Conservation (phyloP, 2,329 filamentous ascomycete species). For the Stachybotrys elegans region DNA sequence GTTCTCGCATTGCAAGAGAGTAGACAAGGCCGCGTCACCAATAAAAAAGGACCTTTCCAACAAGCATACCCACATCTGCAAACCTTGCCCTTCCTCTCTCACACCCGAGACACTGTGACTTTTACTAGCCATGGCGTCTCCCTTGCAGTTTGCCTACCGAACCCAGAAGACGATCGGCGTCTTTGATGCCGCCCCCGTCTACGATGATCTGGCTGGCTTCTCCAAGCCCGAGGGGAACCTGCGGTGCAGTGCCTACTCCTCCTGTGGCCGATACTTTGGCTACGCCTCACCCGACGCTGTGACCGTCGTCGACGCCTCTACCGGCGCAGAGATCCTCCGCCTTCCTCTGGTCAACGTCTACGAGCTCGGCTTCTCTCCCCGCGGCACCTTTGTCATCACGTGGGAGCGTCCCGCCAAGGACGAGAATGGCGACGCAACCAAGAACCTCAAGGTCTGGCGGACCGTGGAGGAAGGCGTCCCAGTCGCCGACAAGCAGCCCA, state of each 20-base stretch:
- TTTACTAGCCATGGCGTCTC: constrained; percentile 90
- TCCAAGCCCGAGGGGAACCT: constrained; percentile 85
- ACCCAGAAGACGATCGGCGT: constrained; percentile 95
- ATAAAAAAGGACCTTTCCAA: constrained; percentile 5
- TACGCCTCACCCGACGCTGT: constrained; percentile 89
- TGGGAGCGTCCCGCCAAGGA: constrained; percentile 95
- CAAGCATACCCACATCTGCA: constrained; percentile 11
- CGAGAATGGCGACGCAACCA: constrained; percentile 84
- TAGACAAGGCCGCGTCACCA: neutral
- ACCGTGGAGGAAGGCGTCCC: constrained; percentile 65
- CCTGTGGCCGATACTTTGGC: constrained; percentile 92
- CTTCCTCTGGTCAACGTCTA: constrained; percentile 81
- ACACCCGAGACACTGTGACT: constrained; percentile 59
- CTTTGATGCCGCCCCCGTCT: constrained; percentile 85
- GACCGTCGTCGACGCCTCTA: constrained; percentile 75
- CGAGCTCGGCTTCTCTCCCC: constrained; percentile 90
- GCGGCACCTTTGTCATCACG: constrained; percentile 88
- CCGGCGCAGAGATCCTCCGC: constrained; percentile 67
- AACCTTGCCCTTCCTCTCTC: constrained; percentile 21
- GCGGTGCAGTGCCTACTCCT: constrained; percentile 91
- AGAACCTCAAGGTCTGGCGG: constrained; percentile 97
- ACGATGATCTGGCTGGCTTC: constrained; percentile 80
- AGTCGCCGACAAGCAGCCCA: constrained; percentile 61
- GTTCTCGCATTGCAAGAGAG: neutral
- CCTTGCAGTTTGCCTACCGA: constrained; percentile 94